Percentiles rank a stretch among this genome's conserved stretches.
Conservation (phyloP, 2,329 filamentous ascomycete species). For the Sporothrix euskadiensis region DNA sequence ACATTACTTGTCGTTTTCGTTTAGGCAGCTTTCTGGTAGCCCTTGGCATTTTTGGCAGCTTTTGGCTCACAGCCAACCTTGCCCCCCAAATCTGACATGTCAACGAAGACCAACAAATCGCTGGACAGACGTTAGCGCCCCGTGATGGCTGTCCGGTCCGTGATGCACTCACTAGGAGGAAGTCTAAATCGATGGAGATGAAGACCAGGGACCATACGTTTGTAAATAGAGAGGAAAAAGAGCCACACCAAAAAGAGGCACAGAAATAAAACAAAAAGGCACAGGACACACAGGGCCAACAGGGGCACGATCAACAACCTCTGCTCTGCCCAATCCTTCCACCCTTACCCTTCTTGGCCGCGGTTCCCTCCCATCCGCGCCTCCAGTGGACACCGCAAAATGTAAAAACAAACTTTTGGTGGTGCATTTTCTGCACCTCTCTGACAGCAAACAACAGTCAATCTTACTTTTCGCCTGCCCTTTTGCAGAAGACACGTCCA, state of each 20-base stretch:
- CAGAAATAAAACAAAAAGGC: neutral
- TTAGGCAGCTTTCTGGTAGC: neutral
- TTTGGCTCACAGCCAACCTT: too few species aligned
- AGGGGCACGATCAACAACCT: neutral
- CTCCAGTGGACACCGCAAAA: neutral
- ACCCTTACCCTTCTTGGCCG: neutral
- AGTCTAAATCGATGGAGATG: neutral
- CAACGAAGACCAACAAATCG: neutral
- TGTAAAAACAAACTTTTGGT: neutral
- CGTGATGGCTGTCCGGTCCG: neutral
- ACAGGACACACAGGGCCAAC: neutral
- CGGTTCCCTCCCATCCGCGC: neutral
- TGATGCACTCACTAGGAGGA: neutral
- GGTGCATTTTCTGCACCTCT: neutral
- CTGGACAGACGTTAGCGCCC: neutral
- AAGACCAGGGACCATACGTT: neutral
- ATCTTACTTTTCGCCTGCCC: too few species aligned
- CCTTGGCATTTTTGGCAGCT: too few species aligned
- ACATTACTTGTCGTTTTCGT: neutral
- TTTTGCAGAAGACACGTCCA: neutral
- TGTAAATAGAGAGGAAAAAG: neutral
- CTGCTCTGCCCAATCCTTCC: too few species aligned
- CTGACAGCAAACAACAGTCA: neutral
- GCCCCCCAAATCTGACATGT: neutral
- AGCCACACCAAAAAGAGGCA: neutral